Percentiles rank a stretch among this genome's conserved stretches.
Evolutionary conservation across 2,329 filamentous ascomycete species (phyloP).

Genomic region (Truncatella angustata): DNA sequence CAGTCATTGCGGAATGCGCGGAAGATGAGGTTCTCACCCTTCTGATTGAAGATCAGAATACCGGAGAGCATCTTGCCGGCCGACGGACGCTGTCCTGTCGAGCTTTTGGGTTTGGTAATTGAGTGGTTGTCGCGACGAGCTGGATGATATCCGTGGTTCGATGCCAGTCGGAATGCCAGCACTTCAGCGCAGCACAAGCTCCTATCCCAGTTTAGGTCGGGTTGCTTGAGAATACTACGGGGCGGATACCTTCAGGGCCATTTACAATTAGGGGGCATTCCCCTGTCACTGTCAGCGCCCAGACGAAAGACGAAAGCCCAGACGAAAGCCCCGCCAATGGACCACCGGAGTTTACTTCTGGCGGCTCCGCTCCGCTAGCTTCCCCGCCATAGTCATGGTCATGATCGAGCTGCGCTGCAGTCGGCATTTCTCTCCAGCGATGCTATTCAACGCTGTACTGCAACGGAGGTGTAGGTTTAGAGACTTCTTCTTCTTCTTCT

Average conservation of each 20-base stretch:
- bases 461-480: no score
- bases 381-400: no score
- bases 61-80: constrained; percentile 81
- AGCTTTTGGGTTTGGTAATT: not conserved
- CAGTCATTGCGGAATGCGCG: constrained; percentile 98
- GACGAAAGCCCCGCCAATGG: no score
- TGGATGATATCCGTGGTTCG: not conserved
- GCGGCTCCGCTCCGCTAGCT: constrained; percentile 3
- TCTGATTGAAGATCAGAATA: constrained; percentile 98
- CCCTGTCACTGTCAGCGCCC: no score
- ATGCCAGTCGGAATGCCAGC: not conserved
- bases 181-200: not conserved
- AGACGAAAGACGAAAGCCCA: no score
- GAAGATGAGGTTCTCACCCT: constrained; percentile 99
- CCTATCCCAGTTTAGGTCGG: no score
- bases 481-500: no score
- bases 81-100: constrained; percentile 9
- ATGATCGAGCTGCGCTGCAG: not conserved
- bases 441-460: no score
- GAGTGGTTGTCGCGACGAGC: not conserved
- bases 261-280: no score
- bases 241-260: no score
- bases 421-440: no score
- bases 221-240: no score
- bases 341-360: constrained; percentile 7